phyloP scores from a whole-genome alignment of 1,139 yeast genomes.

The Scheffersomyces illinoinensis region DNA sequence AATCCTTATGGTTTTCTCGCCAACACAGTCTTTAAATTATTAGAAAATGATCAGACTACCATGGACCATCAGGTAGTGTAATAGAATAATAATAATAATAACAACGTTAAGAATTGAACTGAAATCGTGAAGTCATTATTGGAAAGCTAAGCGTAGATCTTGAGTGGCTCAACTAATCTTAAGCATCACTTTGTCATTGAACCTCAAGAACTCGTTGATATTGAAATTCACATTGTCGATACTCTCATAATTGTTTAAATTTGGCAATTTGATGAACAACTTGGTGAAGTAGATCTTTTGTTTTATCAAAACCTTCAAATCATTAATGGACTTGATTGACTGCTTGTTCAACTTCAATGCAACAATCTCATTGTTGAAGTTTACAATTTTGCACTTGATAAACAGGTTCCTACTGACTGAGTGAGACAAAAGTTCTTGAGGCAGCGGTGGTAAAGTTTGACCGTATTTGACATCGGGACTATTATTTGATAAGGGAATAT shows the following conservation, averaged over 20 bases:
- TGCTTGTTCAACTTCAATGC: conserved; percentile 28
- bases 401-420: not conserved
- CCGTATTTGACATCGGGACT: not conserved
- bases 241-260: conserved; percentile 23
- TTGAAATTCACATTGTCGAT: conserved; percentile 28
- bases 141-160: not conserved
- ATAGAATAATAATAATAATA: not conserved
- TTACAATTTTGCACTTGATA: conserved; percentile 32
- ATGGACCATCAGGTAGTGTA: not conserved
- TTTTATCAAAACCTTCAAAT: conserved; percentile 28
- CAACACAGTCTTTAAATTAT: not conserved
- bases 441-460: not conserved
- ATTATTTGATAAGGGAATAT: not conserved
- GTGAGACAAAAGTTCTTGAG: not conserved
- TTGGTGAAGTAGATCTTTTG: conserved; percentile 28
- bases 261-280: conserved; percentile 30
- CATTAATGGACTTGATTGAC: conserved; percentile 24
- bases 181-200: conserved; percentile 21
- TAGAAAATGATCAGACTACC: not conserved
- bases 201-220: conserved; percentile 21
- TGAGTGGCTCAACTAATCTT: conserved; percentile 11
- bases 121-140: not conserved
- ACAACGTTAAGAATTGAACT: not conserved
- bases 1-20: not conserved
- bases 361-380: conserved; percentile 28